Base-by-base conservation (phyloP, 164 flowering plant species). In the Annona squamosa region DNA sequence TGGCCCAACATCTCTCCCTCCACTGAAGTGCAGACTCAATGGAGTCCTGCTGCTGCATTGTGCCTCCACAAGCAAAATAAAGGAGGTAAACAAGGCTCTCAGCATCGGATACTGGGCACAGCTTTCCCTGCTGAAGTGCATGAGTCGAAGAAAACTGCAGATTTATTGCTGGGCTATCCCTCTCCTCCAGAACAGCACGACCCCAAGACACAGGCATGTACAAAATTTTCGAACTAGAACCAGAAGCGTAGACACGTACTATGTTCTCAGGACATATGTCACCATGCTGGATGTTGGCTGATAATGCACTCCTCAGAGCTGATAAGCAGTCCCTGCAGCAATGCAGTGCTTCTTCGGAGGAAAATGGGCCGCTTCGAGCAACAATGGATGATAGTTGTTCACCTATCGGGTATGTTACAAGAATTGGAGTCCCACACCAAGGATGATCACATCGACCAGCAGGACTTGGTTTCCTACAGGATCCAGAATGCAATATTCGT, bases 201-300 rank as follows among this genome's bases (percentile, higher is more conserved):
- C 97, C 97, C 95, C 95, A 89, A 26, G 85, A 84, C 59, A 84
- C 81, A 45, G 82, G 89, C 48, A 82, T 75, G 72, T 80, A 80
- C 41, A 68, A 47, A 78, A 75, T 75, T 52, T 71, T 80, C 63
- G 65, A 69, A 63, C 78, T 76, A 16, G 76, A 42, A 44, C 85
- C 84, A 46, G 73, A 70, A 44, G 74, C 80, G 59, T 77, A 67
- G 52, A 90, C 89, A 47, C 86, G 82, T 2, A 89, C 74, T 43
- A 90, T 72, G 70, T 92, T 92, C 76, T 92, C 97, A 1, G 95
- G 95, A 75, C 89, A 85, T 47, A 92, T 83, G 75, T 92, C 97
- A 4, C 97, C 97, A 74, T 92, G 97, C 64, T 86, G 89, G 62
- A 90, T 80, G 56, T 81, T 84, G 52, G 90, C 93, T 67, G 76